Conservation (phyloP, 2,329 filamentous ascomycete genomes). For the Drechslera avenae region DNA sequence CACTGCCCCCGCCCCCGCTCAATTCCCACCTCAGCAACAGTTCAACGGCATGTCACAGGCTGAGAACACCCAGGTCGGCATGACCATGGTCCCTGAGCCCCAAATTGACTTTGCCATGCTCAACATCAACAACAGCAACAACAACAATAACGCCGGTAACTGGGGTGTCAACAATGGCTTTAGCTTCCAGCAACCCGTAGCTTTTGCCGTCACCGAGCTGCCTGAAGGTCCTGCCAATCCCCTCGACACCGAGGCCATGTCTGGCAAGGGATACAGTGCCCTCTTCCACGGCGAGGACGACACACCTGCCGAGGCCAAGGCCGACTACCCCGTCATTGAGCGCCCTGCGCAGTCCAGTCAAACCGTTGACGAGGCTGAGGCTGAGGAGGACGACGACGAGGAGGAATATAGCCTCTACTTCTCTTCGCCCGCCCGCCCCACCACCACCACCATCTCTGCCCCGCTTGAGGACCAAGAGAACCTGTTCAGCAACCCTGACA, state of each 20-base stretch:
- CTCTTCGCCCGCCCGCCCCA: constrained; percentile 47
- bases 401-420: constrained; percentile 67
- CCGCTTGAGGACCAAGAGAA: constrained; percentile 36
- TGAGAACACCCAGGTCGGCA: constrained; percentile 69
- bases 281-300: constrained; percentile 43
- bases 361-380: constrained; percentile 21
- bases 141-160: constrained; percentile 47
- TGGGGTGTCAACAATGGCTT: constrained; percentile 60
- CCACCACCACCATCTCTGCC: constrained; percentile 46
- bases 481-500: constrained; percentile 63
- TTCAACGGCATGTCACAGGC: constrained; percentile 53
- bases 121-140: constrained; percentile 56
- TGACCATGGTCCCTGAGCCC: constrained; percentile 84
- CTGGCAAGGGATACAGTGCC: constrained; percentile 65
- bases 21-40: constrained; percentile 58
- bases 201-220: constrained; percentile 74
- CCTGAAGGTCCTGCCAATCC: constrained; percentile 67
- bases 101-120: constrained; percentile 75
- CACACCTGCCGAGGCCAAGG: constrained; percentile 54
- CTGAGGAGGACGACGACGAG: constrained; percentile 64
- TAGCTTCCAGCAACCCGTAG: constrained; percentile 64
- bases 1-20: constrained; percentile 53
- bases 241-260: constrained; percentile 65
- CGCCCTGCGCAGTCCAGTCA: constrained; percentile 38
- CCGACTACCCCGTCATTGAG: constrained; percentile 57